Percentiles rank a stretch among this genome's conserved stretches.
Conservation (phyloP, 1,284 basidiomycete genomes). For the Austropuccinia psidii region DNA sequence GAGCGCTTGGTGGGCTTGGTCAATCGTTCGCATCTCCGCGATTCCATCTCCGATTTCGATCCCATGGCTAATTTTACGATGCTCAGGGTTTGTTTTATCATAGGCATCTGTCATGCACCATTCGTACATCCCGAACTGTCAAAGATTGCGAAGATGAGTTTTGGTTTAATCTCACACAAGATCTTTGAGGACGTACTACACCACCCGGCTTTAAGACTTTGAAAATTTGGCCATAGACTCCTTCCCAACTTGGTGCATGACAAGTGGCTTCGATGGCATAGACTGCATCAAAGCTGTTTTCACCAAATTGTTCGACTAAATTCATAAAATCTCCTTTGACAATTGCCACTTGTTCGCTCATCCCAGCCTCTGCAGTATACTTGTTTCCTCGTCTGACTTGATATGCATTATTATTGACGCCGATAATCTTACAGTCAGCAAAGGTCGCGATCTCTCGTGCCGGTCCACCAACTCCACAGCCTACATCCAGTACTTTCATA, state of each 20-base stretch:
- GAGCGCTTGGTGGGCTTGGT: conserved; percentile 67
- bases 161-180: no score
- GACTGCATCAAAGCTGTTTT: conserved; percentile 35
- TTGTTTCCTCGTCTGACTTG: conserved; percentile 76
- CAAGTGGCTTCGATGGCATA: conserved; percentile 37
- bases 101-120: conserved; percentile 98
- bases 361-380: conserved; percentile 71
- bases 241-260: conserved; percentile 32
- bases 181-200: conserved; percentile 10
- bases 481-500: conserved; percentile 95
- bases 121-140: conserved; percentile 90
- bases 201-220: conserved; percentile 36
- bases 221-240: conserved; percentile 30
- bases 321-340: conserved; percentile 53
- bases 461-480: conserved; percentile 95
- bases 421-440: conserved; percentile 77
- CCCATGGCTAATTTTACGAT: conserved; percentile 82
- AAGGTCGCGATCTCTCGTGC: conserved; percentile 92
- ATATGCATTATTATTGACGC: conserved; percentile 96
- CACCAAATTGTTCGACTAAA: conserved; percentile 25
- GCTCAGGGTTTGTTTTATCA: conserved; percentile 75
- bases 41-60: conserved; percentile 78
- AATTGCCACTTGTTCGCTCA: conserved; percentile 70
- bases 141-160: no score
- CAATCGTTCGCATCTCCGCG: conserved; percentile 85